Base-by-base conservation (phyloP, 371 early-diverging fungal species). In the Mortierella sp. region DNA sequence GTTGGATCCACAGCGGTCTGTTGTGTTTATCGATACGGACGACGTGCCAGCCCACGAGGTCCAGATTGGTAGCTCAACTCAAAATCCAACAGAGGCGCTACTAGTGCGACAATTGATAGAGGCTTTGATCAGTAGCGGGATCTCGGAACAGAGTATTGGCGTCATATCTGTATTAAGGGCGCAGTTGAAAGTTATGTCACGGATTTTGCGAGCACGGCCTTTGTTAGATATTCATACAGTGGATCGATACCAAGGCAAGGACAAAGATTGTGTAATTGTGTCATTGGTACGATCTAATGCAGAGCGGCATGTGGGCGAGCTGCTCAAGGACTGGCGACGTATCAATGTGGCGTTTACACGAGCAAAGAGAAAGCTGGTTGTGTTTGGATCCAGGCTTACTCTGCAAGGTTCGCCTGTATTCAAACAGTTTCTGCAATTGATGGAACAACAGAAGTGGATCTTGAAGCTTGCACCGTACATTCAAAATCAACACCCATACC, bases 321-420 rank as follows among this genome's bases (percentile, higher is more conserved):
- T 99, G 15, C 81, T 99, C 49, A 86, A 89, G 66, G 97, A 97
- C 75, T 96, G 96, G 95, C 89, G 96, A 34, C 91, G 99, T 28
- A 85, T 99, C 70, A 99, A 99, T 81, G 99, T 99, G 12, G 99
- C 99, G 0, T 86, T 99, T 43, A 99, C 99, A 5, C 86, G 99
- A 47, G 98, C 99, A 0, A 94, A 93, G 71, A 79, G 76, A 42
- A 97, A 98, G 74, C 79, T 99, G n/a, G 89, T 98, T 40, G 82
- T 99, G 7, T 85, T 99, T 70, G 99, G 99, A 1, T 96, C 95
- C 1, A 66, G 71, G 8, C 77, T 81, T 3, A 96, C 96, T 0
- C 77, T 96, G 23, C 76, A 82, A 45, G 77, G 85, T 10, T 86
- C 92, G 15, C 81, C 87, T 0, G 76, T 93, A 13, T 89, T 92